Conservation (phyloP, 2,329 filamentous ascomycete species). For the Diaporthe vaccinii region DNA sequence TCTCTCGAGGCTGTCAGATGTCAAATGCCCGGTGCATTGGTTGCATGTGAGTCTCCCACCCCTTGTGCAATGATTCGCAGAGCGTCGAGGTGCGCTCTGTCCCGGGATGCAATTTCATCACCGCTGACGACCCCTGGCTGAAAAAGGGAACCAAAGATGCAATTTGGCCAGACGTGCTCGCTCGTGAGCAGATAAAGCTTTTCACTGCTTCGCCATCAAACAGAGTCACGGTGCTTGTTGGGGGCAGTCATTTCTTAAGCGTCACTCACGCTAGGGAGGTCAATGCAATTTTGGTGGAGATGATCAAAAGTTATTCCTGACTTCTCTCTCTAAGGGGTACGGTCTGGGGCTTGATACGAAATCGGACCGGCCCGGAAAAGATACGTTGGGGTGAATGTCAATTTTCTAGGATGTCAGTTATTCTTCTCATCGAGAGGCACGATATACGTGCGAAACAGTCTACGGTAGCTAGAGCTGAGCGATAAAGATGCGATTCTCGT, state of each 20-base stretch:
- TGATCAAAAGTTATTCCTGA: conserved; percentile 47
- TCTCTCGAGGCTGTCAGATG: conserved; percentile 58
- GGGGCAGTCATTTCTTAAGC: conserved; percentile 63
- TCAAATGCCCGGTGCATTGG: conserved; percentile 67
- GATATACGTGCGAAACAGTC: background rate
- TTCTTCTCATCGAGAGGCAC: background rate
- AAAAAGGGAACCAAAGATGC: conserved; percentile 61
- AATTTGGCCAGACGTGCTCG: conserved; percentile 56
- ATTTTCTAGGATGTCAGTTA: background rate
- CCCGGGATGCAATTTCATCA: background rate
- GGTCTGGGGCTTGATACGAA: too few relatives aligned
- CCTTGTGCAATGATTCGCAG: background rate
- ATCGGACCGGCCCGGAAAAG: too few relatives aligned
- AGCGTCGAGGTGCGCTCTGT: background rate
- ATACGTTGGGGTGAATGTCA: background rate
- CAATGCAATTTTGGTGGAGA: conserved; percentile 58
- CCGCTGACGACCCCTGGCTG: conserved; percentile 43
- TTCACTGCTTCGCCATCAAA: conserved; percentile 61
- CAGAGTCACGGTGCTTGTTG: conserved; percentile 58
- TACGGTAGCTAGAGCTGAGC: background rate
- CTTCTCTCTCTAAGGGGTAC: background rate
- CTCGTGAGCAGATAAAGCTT: conserved; percentile 63
- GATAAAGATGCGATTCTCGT: background rate
- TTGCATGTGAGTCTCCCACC: conserved; percentile 55
- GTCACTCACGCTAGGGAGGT: conserved; percentile 62